Base-by-base conservation (phyloP, 805 yeast genomes). In the Cyberlindnera japonica region DNA sequence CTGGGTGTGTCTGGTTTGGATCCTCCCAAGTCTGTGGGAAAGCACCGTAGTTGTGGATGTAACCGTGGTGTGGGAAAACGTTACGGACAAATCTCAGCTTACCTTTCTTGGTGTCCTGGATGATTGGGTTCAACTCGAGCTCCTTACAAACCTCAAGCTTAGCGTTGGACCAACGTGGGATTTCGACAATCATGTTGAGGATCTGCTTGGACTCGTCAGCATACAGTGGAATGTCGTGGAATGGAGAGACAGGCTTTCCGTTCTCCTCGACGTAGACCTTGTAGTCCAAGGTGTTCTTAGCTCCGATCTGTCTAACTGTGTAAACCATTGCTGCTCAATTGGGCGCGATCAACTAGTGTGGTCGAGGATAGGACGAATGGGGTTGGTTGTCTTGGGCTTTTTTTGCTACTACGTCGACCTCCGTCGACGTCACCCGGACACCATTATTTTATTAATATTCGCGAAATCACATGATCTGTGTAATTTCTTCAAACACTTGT, bases 11-110 rank as follows among this genome's bases (percentile, higher is more conserved):
- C 38, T 67, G 68, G 43, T 81, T 76, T n/a, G 95, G 95, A 59
- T 93, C 95, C 65, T 91, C 99, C 98, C 98, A 91, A 4, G 98
- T 91, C 68, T 86, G 95, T 14, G 95, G 90, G 53, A 86, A 70
- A 3, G 95, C 91, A 33, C 96, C 95, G 58, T 87, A 87, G 64
- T 87, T 87, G 62, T 82, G 90, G 41, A 87, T 81, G 61, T 85
- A 86, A 1, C 95, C 95, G 51, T 82, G 82, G 60, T 74, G 80
- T 8, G 95, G 95, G 67, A 81, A 87, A 17, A 85, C 67, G 64
- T 87, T 87, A 54, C 81, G 74, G 23, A 87, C 83, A 53, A 80
- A 87, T 54, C 96, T 68, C 26, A 82, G 74, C 49, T 81, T 69
- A 6, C 86, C 91, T 51, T 85, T 83, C 61, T 81, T 83, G 21